Evolutionary conservation across 177 flowering plant genomes (phyloP).

Genomic region (Vitis hybrid): DNA sequence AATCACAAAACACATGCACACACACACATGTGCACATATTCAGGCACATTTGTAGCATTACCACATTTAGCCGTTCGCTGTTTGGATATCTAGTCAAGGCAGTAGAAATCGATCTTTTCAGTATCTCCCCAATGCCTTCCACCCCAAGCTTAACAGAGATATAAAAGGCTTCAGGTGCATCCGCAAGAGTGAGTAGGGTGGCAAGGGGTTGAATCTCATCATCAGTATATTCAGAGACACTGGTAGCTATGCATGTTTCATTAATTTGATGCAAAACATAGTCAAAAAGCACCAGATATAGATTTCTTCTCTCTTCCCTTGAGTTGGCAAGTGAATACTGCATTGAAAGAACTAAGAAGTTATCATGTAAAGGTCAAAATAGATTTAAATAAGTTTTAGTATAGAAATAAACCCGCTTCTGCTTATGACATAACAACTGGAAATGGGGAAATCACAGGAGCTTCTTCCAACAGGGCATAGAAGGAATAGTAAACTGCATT

Average conservation of each 20-base stretch:
- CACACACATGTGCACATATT: background rate
- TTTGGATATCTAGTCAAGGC: conserved; percentile 72
- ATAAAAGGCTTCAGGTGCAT: conserved; percentile 94
- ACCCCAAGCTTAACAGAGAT: conserved; percentile 88
- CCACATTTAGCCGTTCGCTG: conserved; percentile 68
- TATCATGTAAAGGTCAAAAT: background rate
- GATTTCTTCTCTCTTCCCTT: conserved; percentile 84
- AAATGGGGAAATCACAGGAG: background rate
- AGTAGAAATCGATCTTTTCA: conserved; percentile 70
- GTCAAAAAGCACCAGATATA: conserved; percentile 83
- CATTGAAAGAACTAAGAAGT: conserved; percentile 16
- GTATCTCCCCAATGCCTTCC: conserved; percentile 81
- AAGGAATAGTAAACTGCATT: too few relatives aligned
- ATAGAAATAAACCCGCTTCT: background rate
- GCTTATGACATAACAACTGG: background rate
- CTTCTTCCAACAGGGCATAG: background rate
- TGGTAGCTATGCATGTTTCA: conserved; percentile 57
- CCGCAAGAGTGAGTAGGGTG: conserved; percentile 64
- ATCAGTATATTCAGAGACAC: conserved; percentile 64
- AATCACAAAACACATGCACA: background rate
- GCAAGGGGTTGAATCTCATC: conserved; percentile 85
- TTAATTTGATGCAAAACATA: conserved; percentile 82
- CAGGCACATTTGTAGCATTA: conserved; percentile 24
- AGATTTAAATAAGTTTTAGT: background rate
- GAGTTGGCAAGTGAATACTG: conserved; percentile 85